A percentile compares a stretch with the other conserved stretches of the same genome.
Conservation (phyloP, 78 protist species). For the Cavenderia fasciculata region DNA sequence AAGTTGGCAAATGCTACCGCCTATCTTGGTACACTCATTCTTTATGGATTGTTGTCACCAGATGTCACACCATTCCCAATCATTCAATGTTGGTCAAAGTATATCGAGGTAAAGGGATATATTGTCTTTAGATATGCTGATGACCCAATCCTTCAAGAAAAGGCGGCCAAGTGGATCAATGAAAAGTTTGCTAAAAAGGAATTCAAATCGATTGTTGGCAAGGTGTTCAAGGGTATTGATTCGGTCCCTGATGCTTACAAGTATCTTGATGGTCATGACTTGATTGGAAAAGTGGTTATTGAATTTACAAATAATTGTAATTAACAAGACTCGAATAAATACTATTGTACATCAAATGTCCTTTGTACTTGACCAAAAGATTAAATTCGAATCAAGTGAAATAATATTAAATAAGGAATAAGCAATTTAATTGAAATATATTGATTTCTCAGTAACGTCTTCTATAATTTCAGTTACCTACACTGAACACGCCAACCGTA, state of each 20-base stretch:
- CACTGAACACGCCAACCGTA: constrained; percentile 97
- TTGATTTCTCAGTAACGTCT: too few species aligned
- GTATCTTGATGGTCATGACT: not conserved
- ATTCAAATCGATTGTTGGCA: constrained; percentile 26
- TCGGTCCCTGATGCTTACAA: not conserved
- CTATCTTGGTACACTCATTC: not conserved
- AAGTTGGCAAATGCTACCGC: not conserved
- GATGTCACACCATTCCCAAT: constrained; percentile 39
- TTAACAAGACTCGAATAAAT: not conserved
- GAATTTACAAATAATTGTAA: constrained; percentile 28
- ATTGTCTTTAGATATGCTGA: not conserved
- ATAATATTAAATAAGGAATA: too few species aligned
- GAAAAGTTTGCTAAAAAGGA: not conserved
- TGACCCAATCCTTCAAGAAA: not conserved
- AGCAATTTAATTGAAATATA: too few species aligned
- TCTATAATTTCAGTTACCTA: constrained; percentile 84
- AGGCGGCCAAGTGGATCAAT: not conserved
- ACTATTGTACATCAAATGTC: too few species aligned
- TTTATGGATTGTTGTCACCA: constrained; percentile 9
- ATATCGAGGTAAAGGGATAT: not conserved
- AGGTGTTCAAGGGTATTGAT: constrained; percentile 36
- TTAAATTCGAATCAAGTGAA: too few species aligned
- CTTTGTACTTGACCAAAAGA: too few species aligned
- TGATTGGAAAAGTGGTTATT: constrained; percentile 27
- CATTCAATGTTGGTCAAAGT: not conserved